A percentile compares a stretch with the other conserved stretches of the same genome.
Conservation (phyloP, 202 grass and related monocot species). For the Eragrostis tef region DNA sequence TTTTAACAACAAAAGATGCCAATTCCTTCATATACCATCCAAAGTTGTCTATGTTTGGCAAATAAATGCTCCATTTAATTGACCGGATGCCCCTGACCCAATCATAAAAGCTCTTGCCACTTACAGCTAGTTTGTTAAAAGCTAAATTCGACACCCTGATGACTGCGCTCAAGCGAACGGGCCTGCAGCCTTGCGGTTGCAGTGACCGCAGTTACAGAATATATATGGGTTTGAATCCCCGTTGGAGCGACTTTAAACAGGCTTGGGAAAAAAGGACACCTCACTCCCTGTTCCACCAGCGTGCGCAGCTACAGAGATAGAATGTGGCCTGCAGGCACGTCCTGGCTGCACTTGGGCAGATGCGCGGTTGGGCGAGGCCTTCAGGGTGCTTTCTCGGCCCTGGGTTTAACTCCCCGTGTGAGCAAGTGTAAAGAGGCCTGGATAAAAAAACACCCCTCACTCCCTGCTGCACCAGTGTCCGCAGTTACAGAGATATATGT, state of each 20-base stretch:
- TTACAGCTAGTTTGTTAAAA: neutral
- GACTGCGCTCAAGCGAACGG: neutral
- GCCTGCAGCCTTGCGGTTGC: too few species aligned
- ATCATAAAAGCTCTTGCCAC: neutral
- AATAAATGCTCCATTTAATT: neutral
- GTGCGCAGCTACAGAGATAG: too few species aligned
- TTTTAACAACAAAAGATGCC: slow-evolving; percentile 9
- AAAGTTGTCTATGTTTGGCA: neutral
- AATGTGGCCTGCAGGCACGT: too few species aligned
- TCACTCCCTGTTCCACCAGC: too few species aligned
- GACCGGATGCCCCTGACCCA: neutral
- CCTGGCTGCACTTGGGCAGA: too few species aligned
- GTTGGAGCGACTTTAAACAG: too few species aligned
- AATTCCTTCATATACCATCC: neutral
- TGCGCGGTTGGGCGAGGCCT: too few species aligned
- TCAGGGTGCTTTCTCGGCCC: neutral
- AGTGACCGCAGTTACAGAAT: too few species aligned
- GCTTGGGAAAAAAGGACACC: too few species aligned
- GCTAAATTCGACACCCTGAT: neutral
- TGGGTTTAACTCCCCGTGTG: neutral
- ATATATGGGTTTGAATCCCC: too few species aligned
- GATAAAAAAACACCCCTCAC: neutral
- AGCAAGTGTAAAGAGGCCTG: neutral
- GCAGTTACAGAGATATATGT: neutral
- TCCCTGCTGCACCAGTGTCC: neutral